These are phyloP conservation scores for Bolboschoenoplectus hybrid DNA, from an alignment of 202 grass and related monocot species.

Conservation along the genomic window DNA sequence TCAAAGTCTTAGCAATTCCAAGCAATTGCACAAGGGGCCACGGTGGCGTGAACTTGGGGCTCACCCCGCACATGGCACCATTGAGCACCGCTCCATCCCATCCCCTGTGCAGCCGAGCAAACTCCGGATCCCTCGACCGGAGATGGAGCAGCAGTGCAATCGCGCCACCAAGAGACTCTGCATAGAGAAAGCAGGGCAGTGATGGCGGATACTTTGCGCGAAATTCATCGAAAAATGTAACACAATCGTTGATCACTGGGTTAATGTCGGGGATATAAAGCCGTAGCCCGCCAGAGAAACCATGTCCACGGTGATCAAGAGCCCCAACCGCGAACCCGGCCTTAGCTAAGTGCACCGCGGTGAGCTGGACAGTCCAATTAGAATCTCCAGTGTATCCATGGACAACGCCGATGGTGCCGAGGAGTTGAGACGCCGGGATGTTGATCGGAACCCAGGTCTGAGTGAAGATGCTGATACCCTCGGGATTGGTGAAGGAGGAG, in stretches of 20 bases:
- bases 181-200: slow-evolving; percentile 81
- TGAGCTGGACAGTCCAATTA: slow-evolving; percentile 67
- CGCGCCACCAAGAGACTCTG: slow-evolving; percentile 85
- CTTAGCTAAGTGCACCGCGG: slow-evolving; percentile 72
- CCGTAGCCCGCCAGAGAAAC: slow-evolving; percentile 75
- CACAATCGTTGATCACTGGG: slow-evolving; percentile 77
- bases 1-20: slow-evolving; percentile 50
- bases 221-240: slow-evolving; percentile 76
- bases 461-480: slow-evolving; percentile 77
- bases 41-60: slow-evolving; percentile 73
- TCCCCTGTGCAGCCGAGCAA: slow-evolving; percentile 29
- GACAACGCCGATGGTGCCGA: slow-evolving; percentile 64
- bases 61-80: slow-evolving; percentile 94
- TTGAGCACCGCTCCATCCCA: slow-evolving; percentile 81
- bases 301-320: slow-evolving; percentile 92
- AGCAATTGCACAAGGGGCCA: slow-evolving; percentile 91
- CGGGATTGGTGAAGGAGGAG: slow-evolving; percentile 81
- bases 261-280: slow-evolving; percentile 72
- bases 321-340: slow-evolving; percentile 78
- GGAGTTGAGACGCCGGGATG: slow-evolving; percentile 30
- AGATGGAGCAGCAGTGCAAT: slow-evolving; percentile 83
- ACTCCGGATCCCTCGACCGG: slow-evolving; percentile 38
- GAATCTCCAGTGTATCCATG: slow-evolving; percentile 96
- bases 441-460: slow-evolving; percentile 70
- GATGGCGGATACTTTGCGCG: slow-evolving; percentile 67